phyloP scores from a whole-genome alignment of 116 monocot species.

The Trichopus zeylanicus region DNA sequence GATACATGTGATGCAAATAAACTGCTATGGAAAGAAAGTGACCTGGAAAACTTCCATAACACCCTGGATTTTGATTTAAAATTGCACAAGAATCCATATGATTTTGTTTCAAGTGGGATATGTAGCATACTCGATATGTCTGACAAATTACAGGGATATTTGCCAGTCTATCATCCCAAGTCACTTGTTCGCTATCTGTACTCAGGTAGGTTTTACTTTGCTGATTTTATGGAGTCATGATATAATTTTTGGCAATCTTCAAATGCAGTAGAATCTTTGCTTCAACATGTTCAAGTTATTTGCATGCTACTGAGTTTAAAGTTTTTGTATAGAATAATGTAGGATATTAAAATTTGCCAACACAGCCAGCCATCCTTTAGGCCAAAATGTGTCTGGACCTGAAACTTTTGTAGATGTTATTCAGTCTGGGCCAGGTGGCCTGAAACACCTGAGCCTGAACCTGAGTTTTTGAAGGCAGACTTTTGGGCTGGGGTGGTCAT shows the following conservation, averaged over 20 bases:
- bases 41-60: slow-evolving; percentile 4
- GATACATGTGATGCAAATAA: slow-evolving; percentile 5
- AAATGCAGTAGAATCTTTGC: too few species aligned
- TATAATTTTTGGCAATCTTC: not conserved
- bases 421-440: too few species aligned
- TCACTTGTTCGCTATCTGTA: slow-evolving; percentile 59
- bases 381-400: too few species aligned
- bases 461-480: too few species aligned
- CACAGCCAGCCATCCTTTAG: too few species aligned
- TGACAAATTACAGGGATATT: slow-evolving; percentile 32
- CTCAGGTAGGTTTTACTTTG: slow-evolving; percentile 46
- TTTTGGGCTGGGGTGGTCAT: too few species aligned
- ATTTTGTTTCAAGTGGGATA: slow-evolving; percentile 14
- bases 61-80: slow-evolving; percentile 5
- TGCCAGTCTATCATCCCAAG: slow-evolving; percentile 64
- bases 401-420: too few species aligned
- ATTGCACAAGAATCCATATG: slow-evolving; percentile 10
- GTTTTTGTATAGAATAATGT: too few species aligned
- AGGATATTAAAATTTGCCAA: too few species aligned
- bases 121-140: slow-evolving; percentile 37
- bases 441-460: too few species aligned
- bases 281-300: too few species aligned
- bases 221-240: not conserved
- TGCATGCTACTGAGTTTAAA: too few species aligned
- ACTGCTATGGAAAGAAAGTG: slow-evolving; percentile 8